Evolutionary conservation across 129 eudicot genomes (phyloP), one percentile per base, ranked within the genome.

Genomic region (Arctium minus): DNA sequence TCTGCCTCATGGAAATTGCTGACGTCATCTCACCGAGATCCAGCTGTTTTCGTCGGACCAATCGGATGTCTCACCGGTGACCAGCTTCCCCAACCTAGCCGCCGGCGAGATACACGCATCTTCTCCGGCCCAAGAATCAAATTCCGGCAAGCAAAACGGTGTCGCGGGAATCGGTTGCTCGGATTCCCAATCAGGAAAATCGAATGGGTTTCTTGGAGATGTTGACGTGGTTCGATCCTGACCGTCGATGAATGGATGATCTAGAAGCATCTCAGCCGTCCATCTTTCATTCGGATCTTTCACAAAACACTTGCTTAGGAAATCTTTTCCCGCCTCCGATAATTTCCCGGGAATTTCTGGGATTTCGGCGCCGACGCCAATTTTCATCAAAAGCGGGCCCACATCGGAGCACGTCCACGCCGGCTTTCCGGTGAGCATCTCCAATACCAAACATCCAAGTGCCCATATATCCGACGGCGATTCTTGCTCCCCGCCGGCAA

Each of bases 221-320:
- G n/a, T 33, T 15, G 83, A 13, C 9, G 56, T 1, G 37, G 48
- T 32, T 2, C 64, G 70, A 75, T 44, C 76, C 33, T 32, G 35
- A 68, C 83, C 81, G 31, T 78, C 75, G 36, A 93, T 60, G 27
- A 93, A 96, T 0, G 98, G 95, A 80, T 96, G 99, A 8, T 86
- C 74, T 38, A 93, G 72, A 76, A 96, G 94, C 99, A 93, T 91
- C 95, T 88, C 92, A 64, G 97, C 98, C 90, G 99, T 96, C 99
- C 99, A 96, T 81, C 99, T 91, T 17, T 80, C 30, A 13, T 80
- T 85, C 31, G 95, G 87, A 8, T 91, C 92, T 82, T 88, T 93
- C 31, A 85, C 67, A 50, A 96, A 91, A 87, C 99, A 96, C 10
- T 86, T 91, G 0, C 72, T 76, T 0, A 96, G 53, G 67, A 96